Evolutionary conservation across 805 yeast species (phyloP), one percentile per base, ranked within the genome.

Genomic region (Candida berthetii): DNA sequence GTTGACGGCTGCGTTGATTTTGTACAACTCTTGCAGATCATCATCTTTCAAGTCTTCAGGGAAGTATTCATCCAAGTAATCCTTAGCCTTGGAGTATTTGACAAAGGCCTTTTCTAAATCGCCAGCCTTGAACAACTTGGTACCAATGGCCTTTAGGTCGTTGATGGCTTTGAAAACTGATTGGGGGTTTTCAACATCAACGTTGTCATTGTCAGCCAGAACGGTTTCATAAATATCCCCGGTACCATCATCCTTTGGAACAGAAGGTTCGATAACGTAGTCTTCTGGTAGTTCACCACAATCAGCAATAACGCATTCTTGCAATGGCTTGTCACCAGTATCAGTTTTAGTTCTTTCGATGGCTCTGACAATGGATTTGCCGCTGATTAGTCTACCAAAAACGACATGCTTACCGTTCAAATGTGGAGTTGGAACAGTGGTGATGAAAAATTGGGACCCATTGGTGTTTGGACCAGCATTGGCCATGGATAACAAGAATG

Each of bases 381-480:
- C 97, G 35, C 74, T 64, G 38, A 91, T 64, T 31, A 93, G 89
- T 61, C 85, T 79, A 48, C 99, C 99, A 60, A 93, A 93, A 3
- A 93, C 98, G 40, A 90, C 97, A 61, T 93, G 99, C 62, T 91
- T 91, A 20, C 91, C 95, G 59, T 93, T 91, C 50, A 93, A 75
- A 64, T 91, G 98, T 7, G 98, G 96, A 2, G 97, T 88, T 34
- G 88, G 81, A 2, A 80, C 93, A 3, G 96, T 87, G 22, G 99
- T 91, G 54, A 91, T 80, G 62, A 91, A 91, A 55, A 88, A 93
- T 65, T 91, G 98, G 2, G 96, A 88, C 1, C 98, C 98, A 58
- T 93, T 93, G 38, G 98, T 91, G 61, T 82, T 80, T 44, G 96
- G 89, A 15, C 98, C 98, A 4, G 97, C 86, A 58, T 91, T 91